phyloP scores from a whole-genome alignment of 495 filamentous ascomycete species.

The Penicillium canescens region DNA sequence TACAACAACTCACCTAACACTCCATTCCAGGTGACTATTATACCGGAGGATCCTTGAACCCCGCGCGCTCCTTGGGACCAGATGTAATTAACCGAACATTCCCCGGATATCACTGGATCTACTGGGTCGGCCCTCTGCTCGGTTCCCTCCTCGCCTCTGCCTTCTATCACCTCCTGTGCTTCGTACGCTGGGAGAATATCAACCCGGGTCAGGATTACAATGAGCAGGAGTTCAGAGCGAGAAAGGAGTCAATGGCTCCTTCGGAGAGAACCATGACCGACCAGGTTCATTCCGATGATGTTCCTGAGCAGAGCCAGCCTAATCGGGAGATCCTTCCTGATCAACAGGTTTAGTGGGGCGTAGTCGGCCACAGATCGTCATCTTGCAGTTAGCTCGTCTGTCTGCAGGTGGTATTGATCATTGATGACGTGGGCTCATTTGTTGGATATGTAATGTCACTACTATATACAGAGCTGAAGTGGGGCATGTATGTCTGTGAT shows the following conservation, averaged over 20 bases:
- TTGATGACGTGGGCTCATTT: no score
- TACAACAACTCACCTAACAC: background rate
- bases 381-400: no score
- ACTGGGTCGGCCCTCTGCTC: constrained; percentile 67
- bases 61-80: constrained; percentile 72
- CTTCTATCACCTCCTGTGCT: constrained; percentile 67
- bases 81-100: constrained; percentile 65
- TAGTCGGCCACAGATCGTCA: background rate
- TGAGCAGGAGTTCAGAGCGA: constrained; percentile 34
- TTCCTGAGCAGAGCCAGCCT: no score
- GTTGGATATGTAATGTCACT: no score
- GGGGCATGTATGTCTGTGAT: no score
- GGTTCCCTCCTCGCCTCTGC: constrained; percentile 65
- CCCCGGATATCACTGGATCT: constrained; percentile 54
- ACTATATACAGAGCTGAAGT: no score
- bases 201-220: constrained; percentile 73
- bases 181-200: constrained; percentile 71
- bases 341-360: constrained; percentile 10
- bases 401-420: background rate
- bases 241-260: constrained; percentile 4
- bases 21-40: constrained; percentile 58
- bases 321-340: constrained; percentile 1
- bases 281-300: background rate
- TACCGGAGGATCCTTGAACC: constrained; percentile 74
- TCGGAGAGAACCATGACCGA: constrained; percentile 19